Conservation (phyloP, 257 asterid genomes). For the Scutellaria baicalensis region DNA sequence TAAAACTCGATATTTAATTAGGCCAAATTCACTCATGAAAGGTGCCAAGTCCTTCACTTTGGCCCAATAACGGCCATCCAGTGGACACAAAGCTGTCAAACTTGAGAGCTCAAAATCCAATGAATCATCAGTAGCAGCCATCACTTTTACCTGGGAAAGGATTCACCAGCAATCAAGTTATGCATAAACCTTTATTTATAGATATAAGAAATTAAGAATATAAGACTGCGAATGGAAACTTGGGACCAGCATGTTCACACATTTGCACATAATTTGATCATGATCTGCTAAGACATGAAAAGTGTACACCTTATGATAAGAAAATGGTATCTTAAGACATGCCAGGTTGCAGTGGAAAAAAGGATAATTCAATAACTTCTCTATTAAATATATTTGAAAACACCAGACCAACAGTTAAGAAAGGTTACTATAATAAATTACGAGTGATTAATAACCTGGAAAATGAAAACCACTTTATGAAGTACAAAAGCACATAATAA, state of each 20-base stretch:
- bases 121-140: background rate
- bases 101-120: slow-evolving; percentile 21
- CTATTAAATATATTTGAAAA: background rate
- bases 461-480: background rate
- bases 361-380: background rate
- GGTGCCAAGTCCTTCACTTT: slow-evolving; percentile 84
- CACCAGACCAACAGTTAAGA: background rate
- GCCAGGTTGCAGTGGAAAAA: background rate
- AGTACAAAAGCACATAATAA: background rate
- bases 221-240: background rate
- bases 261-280: background rate
- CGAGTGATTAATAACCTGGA: background rate
- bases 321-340: background rate
- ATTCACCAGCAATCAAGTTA: background rate
- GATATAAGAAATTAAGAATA: background rate
- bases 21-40: slow-evolving; percentile 77
- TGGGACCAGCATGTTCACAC: background rate
- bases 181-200: background rate
- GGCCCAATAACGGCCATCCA: slow-evolving; percentile 92
- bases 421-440: background rate
- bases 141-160: background rate
- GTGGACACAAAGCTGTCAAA: slow-evolving; percentile 37
- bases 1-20: slow-evolving; percentile 65
- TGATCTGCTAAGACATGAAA: background rate
- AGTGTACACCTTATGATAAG: background rate